Percentiles rank a stretch among this genome's conserved stretches.
phyloP scores from a whole-genome alignment of 371 early-diverging fungal species.

The Scutellospora calospora region DNA sequence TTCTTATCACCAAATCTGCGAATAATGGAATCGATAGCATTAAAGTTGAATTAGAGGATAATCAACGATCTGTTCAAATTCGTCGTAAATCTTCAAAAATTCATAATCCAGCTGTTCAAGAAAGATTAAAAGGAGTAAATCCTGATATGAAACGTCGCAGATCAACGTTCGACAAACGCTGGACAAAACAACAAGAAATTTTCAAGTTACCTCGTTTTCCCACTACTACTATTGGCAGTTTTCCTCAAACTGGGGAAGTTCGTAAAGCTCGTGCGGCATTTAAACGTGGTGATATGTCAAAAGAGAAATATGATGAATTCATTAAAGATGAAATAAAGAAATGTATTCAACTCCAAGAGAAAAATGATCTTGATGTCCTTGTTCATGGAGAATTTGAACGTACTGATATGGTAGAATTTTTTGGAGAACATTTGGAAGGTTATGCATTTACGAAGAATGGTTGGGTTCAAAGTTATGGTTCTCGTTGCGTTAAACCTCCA shows the following conservation, averaged over 20 bases:
- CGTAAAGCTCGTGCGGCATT: slow-evolving; percentile 90
- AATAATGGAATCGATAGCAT: slow-evolving; percentile 74
- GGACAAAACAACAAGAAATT: slow-evolving; percentile 76
- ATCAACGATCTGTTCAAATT: slow-evolving; percentile 74
- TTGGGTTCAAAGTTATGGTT: slow-evolving; percentile 97
- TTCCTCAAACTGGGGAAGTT: slow-evolving; percentile 97
- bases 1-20: slow-evolving; percentile 75
- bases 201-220: slow-evolving; percentile 92
- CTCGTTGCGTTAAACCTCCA: slow-evolving; percentile 94
- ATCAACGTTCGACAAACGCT: slow-evolving; percentile 78
- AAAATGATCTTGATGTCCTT: slow-evolving; percentile 89
- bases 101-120: slow-evolving; percentile 83
- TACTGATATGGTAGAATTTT: slow-evolving; percentile 98
- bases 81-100: slow-evolving; percentile 86
- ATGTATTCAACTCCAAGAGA: slow-evolving; percentile 89
- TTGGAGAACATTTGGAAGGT: slow-evolving; percentile 75
- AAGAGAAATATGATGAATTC: slow-evolving; percentile 81
- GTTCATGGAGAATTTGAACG: slow-evolving; percentile 98
- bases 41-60: slow-evolving; percentile 74
- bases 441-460: slow-evolving; percentile 94
- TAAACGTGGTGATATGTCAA: slow-evolving; percentile 82
- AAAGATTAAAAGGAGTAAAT: slow-evolving; percentile 74
- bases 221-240: slow-evolving; percentile 97
- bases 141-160: slow-evolving; percentile 80
- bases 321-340: slow-evolving; percentile 87